These are phyloP conservation scores for Coemansia sp. DNA, from an alignment of 192 early-diverging fungal genomes.

Conservation along the genomic window DNA sequence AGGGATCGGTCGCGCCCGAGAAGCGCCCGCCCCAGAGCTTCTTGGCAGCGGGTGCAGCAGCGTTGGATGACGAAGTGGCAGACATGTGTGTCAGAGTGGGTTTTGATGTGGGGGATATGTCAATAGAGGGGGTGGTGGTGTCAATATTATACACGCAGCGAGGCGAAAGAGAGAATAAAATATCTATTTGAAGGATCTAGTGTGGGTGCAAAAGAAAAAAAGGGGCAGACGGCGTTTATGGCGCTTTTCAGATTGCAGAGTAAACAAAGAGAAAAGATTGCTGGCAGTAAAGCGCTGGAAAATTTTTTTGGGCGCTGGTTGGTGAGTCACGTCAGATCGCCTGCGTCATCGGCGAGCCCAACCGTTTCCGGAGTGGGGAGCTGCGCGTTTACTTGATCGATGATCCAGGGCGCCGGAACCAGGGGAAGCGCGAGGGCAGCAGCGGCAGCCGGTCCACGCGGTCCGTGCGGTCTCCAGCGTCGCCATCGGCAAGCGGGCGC, in stretches of 20 bases:
- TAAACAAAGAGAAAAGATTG: neutral
- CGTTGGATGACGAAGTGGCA: neutral
- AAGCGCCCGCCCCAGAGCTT: conserved; percentile 86
- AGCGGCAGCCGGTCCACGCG: conserved; percentile 4
- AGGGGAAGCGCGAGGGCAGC: conserved; percentile 21
- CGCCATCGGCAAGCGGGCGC: neutral
- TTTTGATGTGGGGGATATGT: conserved; percentile 4
- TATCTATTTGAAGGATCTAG: too few relatives aligned
- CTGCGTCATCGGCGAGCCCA: too few relatives aligned
- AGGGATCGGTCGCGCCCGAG: conserved; percentile 85
- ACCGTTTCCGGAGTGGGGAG: too few relatives aligned
- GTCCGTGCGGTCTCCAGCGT: conserved; percentile 1
- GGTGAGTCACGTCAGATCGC: too few relatives aligned
- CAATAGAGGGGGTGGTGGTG: neutral
- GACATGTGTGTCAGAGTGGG: neutral
- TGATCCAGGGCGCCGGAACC: conserved; percentile 19
- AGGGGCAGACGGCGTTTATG: neutral
- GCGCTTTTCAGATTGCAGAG: neutral
- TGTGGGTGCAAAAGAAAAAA: too few relatives aligned
- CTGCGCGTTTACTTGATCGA: too few relatives aligned
- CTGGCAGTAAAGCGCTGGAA: too few relatives aligned
- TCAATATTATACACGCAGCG: too few relatives aligned
- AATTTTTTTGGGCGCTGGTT: neutral
- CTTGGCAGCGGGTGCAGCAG: conserved; percentile 23
- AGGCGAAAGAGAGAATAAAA: too few relatives aligned